Percentiles rank a stretch among this genome's conserved stretches.
phyloP scores from a whole-genome alignment of 768 basidiomycete genomes.

The Tylopilus balloui region DNA sequence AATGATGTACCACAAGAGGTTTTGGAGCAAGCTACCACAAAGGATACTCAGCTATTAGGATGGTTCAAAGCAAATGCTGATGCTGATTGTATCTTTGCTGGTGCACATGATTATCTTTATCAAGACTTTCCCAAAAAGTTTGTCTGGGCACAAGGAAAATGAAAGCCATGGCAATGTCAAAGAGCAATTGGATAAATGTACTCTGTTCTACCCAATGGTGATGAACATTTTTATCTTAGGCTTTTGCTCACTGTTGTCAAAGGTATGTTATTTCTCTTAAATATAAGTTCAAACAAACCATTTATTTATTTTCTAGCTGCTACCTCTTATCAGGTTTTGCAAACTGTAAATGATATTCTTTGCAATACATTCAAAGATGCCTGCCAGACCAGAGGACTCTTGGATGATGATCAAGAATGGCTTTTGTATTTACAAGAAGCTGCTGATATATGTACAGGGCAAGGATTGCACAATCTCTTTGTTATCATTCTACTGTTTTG shows the following conservation, averaged over 20 bases:
- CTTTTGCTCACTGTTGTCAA: not conserved
- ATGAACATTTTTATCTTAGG: not conserved
- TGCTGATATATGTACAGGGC: not conserved
- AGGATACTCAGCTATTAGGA: too few relatives aligned
- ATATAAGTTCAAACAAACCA: too few relatives aligned
- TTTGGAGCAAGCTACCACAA: too few relatives aligned
- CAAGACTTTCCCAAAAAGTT: not conserved
- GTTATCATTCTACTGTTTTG: not conserved
- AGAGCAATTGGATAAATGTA: not conserved
- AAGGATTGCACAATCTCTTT: not conserved
- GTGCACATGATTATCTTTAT: not conserved
- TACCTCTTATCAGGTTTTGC: not conserved
- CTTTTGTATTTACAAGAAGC: conserved; percentile 39
- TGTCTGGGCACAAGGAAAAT: not conserved
- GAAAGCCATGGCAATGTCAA: not conserved
- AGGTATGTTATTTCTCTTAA: not conserved
- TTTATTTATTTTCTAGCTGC: not conserved
- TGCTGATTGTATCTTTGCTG: not conserved
- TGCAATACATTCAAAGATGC: conserved; percentile 37
- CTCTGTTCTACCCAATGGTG: not conserved
- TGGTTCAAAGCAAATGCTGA: too few relatives aligned
- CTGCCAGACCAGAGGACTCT: conserved; percentile 37
- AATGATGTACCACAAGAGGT: too few relatives aligned
- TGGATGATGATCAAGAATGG: conserved; percentile 49
- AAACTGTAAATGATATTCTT: conserved; percentile 1